Evolutionary conservation across 2,329 filamentous ascomycete genomes (phyloP).

Genomic region (Colletotrichum lindemuthianum): DNA sequence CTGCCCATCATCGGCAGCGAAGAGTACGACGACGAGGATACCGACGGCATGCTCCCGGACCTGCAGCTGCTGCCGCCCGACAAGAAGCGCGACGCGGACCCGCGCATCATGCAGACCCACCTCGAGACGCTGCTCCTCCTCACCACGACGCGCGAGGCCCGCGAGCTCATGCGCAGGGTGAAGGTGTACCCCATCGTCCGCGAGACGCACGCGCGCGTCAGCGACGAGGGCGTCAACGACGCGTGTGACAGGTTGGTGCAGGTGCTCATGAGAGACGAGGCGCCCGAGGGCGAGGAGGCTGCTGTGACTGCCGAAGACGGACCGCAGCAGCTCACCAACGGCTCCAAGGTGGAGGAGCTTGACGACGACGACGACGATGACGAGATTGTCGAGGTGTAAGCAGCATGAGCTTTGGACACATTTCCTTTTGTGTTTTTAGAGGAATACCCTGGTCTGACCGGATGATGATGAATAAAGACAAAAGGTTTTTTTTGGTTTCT

Average conservation of each 20-base stretch:
- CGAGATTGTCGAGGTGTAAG: constrained; percentile 62
- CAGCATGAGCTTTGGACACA: not conserved
- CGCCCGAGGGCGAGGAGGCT: constrained; percentile 56
- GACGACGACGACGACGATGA: constrained; percentile 63
- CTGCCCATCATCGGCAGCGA: constrained; percentile 89
- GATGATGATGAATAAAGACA: not conserved
- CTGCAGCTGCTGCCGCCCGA: constrained; percentile 89
- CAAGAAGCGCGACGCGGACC: constrained; percentile 84
- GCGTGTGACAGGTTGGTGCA: constrained; percentile 91
- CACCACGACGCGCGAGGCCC: constrained; percentile 79
- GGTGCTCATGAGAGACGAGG: constrained; percentile 84
- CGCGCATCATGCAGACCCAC: constrained; percentile 83
- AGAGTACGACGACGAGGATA: constrained; percentile 89
- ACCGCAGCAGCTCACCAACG: constrained; percentile 54
- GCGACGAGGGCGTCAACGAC: constrained; percentile 83
- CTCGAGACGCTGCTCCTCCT: constrained; percentile 88
- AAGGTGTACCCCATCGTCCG: constrained; percentile 91
- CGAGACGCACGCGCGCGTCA: constrained; percentile 82
- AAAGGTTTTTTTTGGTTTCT: not conserved
- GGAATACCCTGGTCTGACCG: constrained; percentile 32
- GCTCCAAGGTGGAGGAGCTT: constrained; percentile 54
- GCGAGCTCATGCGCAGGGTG: constrained; percentile 77
- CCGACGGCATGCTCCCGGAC: constrained; percentile 86
- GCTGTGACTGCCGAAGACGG: constrained; percentile 38
- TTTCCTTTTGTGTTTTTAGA: constrained; percentile 32